A percentile compares a stretch with the other conserved stretches of the same genome.
phyloP scores from a whole-genome alignment of 495 filamentous ascomycete genomes.

The Penicillium silybi region DNA sequence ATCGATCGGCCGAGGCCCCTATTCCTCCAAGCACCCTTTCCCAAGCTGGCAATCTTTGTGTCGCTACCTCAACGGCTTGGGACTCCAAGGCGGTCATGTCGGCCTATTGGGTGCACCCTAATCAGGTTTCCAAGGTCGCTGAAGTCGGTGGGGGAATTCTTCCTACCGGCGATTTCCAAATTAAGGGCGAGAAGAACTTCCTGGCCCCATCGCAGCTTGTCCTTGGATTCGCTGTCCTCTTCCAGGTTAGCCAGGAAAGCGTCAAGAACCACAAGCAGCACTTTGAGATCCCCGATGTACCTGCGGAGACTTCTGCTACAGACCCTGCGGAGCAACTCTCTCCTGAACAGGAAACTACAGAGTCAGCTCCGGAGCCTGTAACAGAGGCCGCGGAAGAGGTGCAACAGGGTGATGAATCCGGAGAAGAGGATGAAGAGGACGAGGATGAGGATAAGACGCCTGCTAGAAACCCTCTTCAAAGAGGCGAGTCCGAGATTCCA shows the following conservation, averaged over 20 bases:
- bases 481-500: constrained; percentile 19
- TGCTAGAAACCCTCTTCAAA: constrained; percentile 29
- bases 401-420: constrained; percentile 18
- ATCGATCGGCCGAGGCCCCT: constrained; percentile 72
- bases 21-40: constrained; percentile 88
- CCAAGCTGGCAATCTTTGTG: constrained; percentile 80
- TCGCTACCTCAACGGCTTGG: constrained; percentile 85
- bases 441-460: constrained; percentile 18
- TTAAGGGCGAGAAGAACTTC: constrained; percentile 83
- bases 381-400: constrained; percentile 8
- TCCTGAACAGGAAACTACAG: background rate
- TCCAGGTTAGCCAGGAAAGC: constrained; percentile 85
- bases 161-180: constrained; percentile 67
- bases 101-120: constrained; percentile 86
- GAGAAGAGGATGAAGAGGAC: constrained; percentile 30
- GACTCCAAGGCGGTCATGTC: constrained; percentile 93
- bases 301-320: constrained; percentile 5
- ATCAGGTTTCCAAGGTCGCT: constrained; percentile 82
- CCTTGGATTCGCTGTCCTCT: constrained; percentile 82
- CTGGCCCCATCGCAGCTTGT: constrained; percentile 84
- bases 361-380: constrained; percentile 1
- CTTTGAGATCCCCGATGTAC: constrained; percentile 43
- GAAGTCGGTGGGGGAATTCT: constrained; percentile 71
- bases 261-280: constrained; percentile 72
- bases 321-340: background rate